These are phyloP conservation scores for Didymella sp. DNA, from an alignment of 2,329 filamentous ascomycete species.

Conservation along the genomic window DNA sequence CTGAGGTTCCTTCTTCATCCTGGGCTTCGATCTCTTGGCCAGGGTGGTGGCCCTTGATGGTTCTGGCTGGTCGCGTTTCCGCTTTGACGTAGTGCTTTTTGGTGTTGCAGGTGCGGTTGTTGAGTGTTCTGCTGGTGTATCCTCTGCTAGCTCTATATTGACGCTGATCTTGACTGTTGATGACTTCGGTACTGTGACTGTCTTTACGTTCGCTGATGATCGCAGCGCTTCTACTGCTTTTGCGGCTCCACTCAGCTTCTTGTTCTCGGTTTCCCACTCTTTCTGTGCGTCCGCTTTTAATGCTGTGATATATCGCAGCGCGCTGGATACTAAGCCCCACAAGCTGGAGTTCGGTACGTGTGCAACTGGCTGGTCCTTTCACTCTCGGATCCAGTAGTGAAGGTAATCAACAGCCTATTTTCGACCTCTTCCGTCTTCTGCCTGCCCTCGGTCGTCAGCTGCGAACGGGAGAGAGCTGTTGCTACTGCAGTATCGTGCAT, in stretches of 20 bases:
- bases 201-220: background rate
- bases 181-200: background rate
- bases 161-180: background rate
- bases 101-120: background rate
- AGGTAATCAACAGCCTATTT: background rate
- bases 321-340: background rate
- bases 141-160: background rate
- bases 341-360: background rate
- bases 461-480: background rate
- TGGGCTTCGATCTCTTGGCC: background rate
- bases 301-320: conserved; percentile 50
- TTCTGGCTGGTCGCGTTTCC: background rate
- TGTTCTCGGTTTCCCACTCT: conserved; percentile 61
- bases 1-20: background rate
- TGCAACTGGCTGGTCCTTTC: background rate
- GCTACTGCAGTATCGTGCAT: background rate
- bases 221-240: background rate
- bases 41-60: background rate
- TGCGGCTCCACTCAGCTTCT: conserved; percentile 54
- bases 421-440: background rate
- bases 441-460: background rate
- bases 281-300: conserved; percentile 65
- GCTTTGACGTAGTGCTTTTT: background rate
- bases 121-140: background rate
- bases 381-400: background rate